Base-by-base conservation (phyloP, 2,329 filamentous ascomycete species). In the Colletotrichum incanum region DNA sequence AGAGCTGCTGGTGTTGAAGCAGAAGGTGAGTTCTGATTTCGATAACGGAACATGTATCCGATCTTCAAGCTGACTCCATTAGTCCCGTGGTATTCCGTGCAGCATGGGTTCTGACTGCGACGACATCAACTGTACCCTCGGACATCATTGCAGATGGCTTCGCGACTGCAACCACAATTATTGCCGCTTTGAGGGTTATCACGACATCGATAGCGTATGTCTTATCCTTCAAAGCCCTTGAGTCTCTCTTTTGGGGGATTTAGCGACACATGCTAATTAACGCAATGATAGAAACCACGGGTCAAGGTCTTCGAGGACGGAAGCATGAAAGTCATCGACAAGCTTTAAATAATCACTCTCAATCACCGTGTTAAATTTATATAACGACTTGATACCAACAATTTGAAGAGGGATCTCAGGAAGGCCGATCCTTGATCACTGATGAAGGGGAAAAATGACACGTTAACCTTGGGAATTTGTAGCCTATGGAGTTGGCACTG, bases 141-240 rank as follows among this genome's bases (percentile, higher is more conserved):
- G 75, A 7, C 76, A 78, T 45, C 75, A 76, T 63, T 78, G 76
- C 65, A 69, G 68, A 26, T 75, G 66, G 66, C 74, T 75, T 3
- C 70, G 68, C n/a, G 67, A 68, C 14, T 78, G 76, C 67, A 72
- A 61, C 16, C 52, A 62, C 14, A 18, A 37, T 7, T 59, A 50
- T 11, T 78, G 76, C 62, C 75, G 74, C 31, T 78, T 76, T 52
- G 66, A 65, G 12, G 69, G 73, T 23, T 74, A 69, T 14, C 76
- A 78, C 67, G 56, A 74, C 54, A 74, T 77, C 26, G 73, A 77
- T 11, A 54, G 72, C 18, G 76, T 77, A 45, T 7, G 26, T 58
- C 45, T 23, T 14, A 28, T 34, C 7, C 8, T 18, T 31, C 26
- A 16, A 50, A 1, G 2, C 16, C 16, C 26, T 14, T 8, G 1